phyloP scores from a whole-genome alignment of 2,329 filamentous ascomycete genomes.

The Calycina herbarum region DNA sequence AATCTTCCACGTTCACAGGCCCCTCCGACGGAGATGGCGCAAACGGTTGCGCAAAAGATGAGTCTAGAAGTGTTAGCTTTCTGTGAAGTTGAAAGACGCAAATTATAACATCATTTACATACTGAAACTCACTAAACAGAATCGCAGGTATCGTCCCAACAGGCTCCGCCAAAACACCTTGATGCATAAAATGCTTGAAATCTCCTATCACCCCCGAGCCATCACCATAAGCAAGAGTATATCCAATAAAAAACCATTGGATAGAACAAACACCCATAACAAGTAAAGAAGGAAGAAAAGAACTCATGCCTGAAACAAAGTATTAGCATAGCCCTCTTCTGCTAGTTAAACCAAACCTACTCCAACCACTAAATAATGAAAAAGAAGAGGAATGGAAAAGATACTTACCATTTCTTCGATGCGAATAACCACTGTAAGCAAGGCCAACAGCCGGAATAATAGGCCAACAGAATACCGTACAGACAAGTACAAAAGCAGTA shows the following conservation, averaged over 20 bases:
- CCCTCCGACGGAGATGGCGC: constrained; percentile 50
- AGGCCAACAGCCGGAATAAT: constrained; percentile 68
- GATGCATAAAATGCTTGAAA: constrained; percentile 60
- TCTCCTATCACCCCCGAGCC: constrained; percentile 62
- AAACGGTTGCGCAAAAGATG: constrained; percentile 60
- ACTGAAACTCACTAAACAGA: constrained; percentile 64
- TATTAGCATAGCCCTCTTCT: too few relatives aligned
- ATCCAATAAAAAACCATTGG: constrained; percentile 62
- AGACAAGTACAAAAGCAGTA: constrained; percentile 56
- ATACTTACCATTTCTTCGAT: constrained; percentile 54
- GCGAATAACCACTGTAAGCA: constrained; percentile 61
- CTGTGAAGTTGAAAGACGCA: not conserved
- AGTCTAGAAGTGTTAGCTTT: constrained; percentile 37
- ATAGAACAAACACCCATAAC: constrained; percentile 54
- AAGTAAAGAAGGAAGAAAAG: constrained; percentile 63
- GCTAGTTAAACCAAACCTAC: too few relatives aligned
- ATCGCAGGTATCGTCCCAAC: constrained; percentile 62
- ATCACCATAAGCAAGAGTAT: constrained; percentile 60
- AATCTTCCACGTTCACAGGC: constrained; percentile 62
- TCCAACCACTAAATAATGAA: too few relatives aligned
- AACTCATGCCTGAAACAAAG: constrained; percentile 41
- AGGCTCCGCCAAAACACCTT: constrained; percentile 58
- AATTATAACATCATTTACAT: not conserved
- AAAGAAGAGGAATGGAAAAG: too few relatives aligned
- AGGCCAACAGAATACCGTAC: constrained; percentile 61